Base-by-base conservation (phyloP, 202 grass and related monocot species). In the Tripidium arundinaceum region DNA sequence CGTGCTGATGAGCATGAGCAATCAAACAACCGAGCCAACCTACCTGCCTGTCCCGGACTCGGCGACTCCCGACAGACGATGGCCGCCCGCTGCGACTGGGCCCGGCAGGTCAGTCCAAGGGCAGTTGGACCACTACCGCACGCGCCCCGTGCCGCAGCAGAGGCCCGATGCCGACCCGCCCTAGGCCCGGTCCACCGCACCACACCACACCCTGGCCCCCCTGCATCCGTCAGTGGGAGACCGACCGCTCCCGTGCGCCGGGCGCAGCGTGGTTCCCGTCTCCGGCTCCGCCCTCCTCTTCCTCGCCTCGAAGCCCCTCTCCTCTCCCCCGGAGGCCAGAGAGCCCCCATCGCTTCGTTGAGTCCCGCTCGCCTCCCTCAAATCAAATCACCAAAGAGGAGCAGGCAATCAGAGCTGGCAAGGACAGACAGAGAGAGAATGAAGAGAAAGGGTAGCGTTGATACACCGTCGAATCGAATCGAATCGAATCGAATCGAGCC, bases 381-480 rank as follows among this genome's bases (percentile, higher is more conserved):
- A 45, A 45, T 54, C 62, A 42, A 58, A 58, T n/a, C 50, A 22
- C n/a, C n/a, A n/a, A 25, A 57, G 40, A 16, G 6, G 22, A 14
- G 22, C n/a, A 69, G 18, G 45, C 49, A 52, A 24, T 63, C 74
- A 45, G 24, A 40, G 26, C 13, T 47, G 14, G 40, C 2, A 42
- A 42, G 11, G 15, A 47, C 14, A 26, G 37, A 41, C 65, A 38
- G n/a, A n/a, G n/a, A n/a, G 75, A 87, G 70, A 90, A 62, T 79
- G 79, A 88, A 74, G 87, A 88, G 89, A 84, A 80, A 87, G 87
- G 87, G 87, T 90, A 85, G 92, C 87, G 92, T 92, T 92, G 92
- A 95, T 95, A 87, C 67, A 88, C 89, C 89, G 83, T 94, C 87
- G 89, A 89, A 94, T 94, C 91, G 50, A 76, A 86, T 85, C 80